Evolutionary conservation across 192 early-diverging fungal species (phyloP).

Genomic region (Coemansia nantahalensis): DNA sequence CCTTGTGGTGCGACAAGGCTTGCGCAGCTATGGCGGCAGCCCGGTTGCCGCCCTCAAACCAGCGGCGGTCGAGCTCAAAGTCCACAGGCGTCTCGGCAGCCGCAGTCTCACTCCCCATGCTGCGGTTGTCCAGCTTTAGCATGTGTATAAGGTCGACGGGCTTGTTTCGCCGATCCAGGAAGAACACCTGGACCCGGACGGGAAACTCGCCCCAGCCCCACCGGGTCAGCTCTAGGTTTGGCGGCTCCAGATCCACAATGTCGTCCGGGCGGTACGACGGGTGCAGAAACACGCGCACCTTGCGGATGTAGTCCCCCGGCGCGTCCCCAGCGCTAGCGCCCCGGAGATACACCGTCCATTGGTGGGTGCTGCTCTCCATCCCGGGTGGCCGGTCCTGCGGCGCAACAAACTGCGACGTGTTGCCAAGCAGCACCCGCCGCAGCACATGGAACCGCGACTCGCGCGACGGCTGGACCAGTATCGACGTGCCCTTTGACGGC

Average conservation of each 20-base stretch:
- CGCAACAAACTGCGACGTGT: conserved; percentile 70
- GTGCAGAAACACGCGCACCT: conserved; percentile 85
- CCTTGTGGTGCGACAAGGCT: background rate
- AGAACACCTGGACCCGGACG: conserved; percentile 75
- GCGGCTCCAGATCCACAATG: conserved; percentile 74
- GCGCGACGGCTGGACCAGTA: conserved; percentile 15
- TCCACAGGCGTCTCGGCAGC: conserved; percentile 76
- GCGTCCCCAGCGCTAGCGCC: conserved; percentile 43
- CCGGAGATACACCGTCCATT: conserved; percentile 92
- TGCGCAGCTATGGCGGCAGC: background rate
- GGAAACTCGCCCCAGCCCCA: conserved; percentile 96
- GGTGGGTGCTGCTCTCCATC: conserved; percentile 65
- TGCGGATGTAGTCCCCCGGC: conserved; percentile 66
- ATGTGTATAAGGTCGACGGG: conserved; percentile 80
- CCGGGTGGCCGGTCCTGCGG: conserved; percentile 57
- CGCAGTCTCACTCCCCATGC: conserved; percentile 66
- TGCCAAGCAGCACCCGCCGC: conserved; percentile 64
- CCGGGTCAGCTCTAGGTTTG: conserved; percentile 83
- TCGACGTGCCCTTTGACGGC: background rate
- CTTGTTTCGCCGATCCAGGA: conserved; percentile 81
- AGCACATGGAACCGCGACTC: conserved; percentile 76
- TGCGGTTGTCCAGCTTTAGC: conserved; percentile 73
- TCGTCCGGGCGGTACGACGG: conserved; percentile 86
- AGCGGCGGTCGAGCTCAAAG: conserved; percentile 74
- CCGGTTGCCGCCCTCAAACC: conserved; percentile 1